Evolutionary conservation across 2,329 filamentous ascomycete genomes (phyloP).

Genomic region (Colletotrichum viniferum): DNA sequence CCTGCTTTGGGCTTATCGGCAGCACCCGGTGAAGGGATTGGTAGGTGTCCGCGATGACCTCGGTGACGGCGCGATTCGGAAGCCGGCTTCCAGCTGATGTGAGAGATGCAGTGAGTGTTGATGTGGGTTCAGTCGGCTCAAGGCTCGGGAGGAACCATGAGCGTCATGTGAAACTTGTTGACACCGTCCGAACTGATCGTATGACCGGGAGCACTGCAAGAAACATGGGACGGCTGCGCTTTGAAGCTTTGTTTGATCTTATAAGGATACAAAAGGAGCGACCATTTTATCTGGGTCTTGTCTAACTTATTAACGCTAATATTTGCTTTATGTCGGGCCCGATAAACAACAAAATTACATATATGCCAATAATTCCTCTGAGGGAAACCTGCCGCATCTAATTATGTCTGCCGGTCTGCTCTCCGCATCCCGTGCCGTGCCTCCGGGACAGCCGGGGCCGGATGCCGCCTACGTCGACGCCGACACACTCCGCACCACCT

Average conservation of each 20-base stretch:
- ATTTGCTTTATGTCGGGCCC: fast-evolving
- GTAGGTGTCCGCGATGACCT: not conserved
- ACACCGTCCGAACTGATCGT: not conserved
- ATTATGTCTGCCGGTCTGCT: not conserved
- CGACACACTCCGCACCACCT: conserved; percentile 28
- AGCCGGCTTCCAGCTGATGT: not conserved
- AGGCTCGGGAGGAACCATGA: not conserved
- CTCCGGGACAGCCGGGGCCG: not conserved
- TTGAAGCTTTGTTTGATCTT: not conserved
- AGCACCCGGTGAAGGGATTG: not conserved
- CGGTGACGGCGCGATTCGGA: not conserved
- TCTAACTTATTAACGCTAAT: not conserved
- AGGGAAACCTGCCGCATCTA: not conserved
- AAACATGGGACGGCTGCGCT: not conserved
- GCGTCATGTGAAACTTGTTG: not conserved
- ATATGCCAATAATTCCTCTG: not conserved
- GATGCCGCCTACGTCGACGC: conserved; percentile 7
- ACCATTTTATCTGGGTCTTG: fast-evolving
- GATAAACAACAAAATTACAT: not conserved
- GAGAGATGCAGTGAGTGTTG: not conserved
- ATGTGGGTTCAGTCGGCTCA: not conserved
- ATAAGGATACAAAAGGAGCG: not conserved
- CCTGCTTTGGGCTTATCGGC: not conserved
- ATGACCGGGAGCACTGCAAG: not conserved
- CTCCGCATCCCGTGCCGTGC: not conserved